Evolutionary conservation across 1,284 basidiomycete species (phyloP), one percentile per base, ranked within the genome.

Genomic region (Cryptococcus floricola): DNA sequence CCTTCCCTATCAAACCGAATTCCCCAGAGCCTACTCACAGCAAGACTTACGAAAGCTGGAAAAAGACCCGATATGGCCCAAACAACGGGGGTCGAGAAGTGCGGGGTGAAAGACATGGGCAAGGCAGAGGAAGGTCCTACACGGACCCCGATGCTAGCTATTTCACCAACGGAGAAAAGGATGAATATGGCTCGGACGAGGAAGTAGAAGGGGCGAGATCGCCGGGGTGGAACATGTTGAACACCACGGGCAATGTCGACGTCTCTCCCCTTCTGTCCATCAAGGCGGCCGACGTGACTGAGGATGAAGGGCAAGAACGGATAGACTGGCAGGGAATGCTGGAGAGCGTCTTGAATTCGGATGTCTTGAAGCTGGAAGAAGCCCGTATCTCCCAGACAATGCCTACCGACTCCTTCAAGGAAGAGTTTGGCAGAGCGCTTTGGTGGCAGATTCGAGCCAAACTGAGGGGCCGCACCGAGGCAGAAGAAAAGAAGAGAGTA

Each of bases 321-420:
- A 78, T 94, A 47, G 92, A 94, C 75, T 97, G 93, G 93, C 91
- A 94, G 75, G 88, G 87, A 39, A 89, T 96, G 86, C 83, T 97
- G 41, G 85, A 89, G 9, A 94, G 91, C 39, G 93, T 97, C 23
- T 81, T 98, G 34, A 85, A 86, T 39, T 93, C 94, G 14, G 92
- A 97, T 69, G 92, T 98, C 6, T 82, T 98, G 58, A 90, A 88
- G 71, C 88, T 89, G 2, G 94, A 97, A 78, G 95, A 91, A 77
- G 88, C 87, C 19, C 85, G 94, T 55, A 93, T 94, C 63, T 77
- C 75, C 85, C 87, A 49, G 85, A 64, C 84, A 84, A 43, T 78
- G 91, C 62, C 81, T 85, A 69, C 81, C 84, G 85, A 57, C 80
- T 81, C 51, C 82, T 89, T 66, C 60, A 68, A 69, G 83, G 88